These are phyloP conservation scores for Mycena pura DNA, from an alignment of 768 basidiomycete species.

Conservation along the genomic window DNA sequence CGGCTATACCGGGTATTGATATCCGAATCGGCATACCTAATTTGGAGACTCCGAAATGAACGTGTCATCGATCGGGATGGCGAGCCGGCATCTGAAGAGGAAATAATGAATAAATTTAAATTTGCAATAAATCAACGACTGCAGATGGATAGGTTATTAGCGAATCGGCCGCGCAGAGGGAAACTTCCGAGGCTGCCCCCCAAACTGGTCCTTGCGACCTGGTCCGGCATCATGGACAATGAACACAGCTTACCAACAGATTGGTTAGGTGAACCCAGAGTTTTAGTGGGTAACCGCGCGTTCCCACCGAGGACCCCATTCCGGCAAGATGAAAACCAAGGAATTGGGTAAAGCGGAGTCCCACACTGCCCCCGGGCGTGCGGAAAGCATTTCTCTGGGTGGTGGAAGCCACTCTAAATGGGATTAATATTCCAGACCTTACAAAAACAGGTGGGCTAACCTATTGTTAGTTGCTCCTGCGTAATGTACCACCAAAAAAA, in stretches of 20 bases:
- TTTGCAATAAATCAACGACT: conserved; percentile 2
- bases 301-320: not conserved
- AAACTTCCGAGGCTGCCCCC: not conserved
- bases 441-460: too few relatives aligned
- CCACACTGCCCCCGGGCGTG: not conserved
- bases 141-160: not conserved
- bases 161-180: not conserved
- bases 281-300: too few relatives aligned
- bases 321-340: not conserved
- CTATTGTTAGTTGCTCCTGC: too few relatives aligned
- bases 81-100: not conserved
- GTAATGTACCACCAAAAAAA: too few relatives aligned
- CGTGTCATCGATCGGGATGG: not conserved
- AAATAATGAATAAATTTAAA: conserved; percentile 10
- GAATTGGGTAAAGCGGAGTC: not conserved
- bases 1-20: not conserved
- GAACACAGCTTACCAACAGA: not conserved
- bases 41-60: conserved; percentile 18
- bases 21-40: conserved; percentile 7
- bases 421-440: too few relatives aligned
- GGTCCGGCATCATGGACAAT: not conserved
- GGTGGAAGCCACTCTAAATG: too few relatives aligned
- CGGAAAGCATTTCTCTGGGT: too few relatives aligned
- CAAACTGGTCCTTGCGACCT: conserved; percentile 2
- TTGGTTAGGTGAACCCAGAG: conserved; percentile 9